phyloP scores from a whole-genome alignment of 1,284 basidiomycete species.

The Puccinia coronata region DNA sequence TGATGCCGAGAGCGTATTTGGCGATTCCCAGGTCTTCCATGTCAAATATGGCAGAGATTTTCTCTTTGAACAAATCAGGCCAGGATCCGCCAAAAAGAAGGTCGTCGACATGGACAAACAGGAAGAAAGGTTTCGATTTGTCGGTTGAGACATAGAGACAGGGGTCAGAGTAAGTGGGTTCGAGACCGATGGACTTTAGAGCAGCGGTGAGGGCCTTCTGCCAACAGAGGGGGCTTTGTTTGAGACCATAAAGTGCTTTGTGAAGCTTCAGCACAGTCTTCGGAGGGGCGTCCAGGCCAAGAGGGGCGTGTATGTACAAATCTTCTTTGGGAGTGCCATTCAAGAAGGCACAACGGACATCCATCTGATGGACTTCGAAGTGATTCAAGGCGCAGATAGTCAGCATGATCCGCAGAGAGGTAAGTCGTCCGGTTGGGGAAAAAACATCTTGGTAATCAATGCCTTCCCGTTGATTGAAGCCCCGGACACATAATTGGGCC shows the following conservation, averaged over 20 bases:
- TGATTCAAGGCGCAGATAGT: neutral
- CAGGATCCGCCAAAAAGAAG: too few relatives aligned
- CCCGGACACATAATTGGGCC: neutral
- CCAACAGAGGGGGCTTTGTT: neutral
- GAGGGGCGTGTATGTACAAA: neutral
- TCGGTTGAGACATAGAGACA: neutral
- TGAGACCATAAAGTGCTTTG: neutral
- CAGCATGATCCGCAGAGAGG: too few relatives aligned
- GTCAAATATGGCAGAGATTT: neutral
- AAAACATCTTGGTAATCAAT: slow-evolving; percentile 6
- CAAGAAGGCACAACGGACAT: too few relatives aligned
- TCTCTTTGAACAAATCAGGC: too few relatives aligned
- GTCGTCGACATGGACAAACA: slow-evolving; percentile 23
- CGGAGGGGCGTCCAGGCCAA: neutral
- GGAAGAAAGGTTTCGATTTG: neutral
- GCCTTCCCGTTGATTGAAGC: slow-evolving; percentile 19
- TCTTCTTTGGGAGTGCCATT: slow-evolving; percentile 23
- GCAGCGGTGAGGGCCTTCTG: neutral
- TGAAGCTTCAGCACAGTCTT: neutral
- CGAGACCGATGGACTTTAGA: neutral
- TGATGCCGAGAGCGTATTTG: too few relatives aligned
- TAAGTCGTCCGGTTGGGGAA: too few relatives aligned
- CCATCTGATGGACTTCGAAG: slow-evolving; percentile 16
- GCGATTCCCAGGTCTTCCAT: neutral
- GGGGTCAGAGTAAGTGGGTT: neutral